phyloP scores from a whole-genome alignment of 1,284 basidiomycete genomes.

The Lentinus polychrous region DNA sequence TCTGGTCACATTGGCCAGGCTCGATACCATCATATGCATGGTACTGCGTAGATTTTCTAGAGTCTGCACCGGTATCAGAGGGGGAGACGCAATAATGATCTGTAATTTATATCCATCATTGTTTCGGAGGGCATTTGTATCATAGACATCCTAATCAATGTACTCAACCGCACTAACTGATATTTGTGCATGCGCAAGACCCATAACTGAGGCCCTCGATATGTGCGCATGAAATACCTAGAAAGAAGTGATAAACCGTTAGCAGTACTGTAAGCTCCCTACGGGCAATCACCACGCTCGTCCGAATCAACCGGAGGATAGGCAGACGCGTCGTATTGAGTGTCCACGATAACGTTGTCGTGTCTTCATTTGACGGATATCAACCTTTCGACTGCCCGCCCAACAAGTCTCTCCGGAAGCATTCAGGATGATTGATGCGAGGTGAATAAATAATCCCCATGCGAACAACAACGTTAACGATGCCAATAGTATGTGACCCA shows the following conservation, averaged over 20 bases:
- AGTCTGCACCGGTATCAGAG: not conserved
- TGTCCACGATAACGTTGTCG: not conserved
- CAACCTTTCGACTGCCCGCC: not conserved
- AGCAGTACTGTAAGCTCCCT: no score
- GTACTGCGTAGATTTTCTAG: not conserved
- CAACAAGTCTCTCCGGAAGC: not conserved
- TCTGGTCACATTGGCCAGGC: constrained; percentile 19
- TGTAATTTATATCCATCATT: not conserved
- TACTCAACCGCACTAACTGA: not conserved
- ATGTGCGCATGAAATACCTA: no score
- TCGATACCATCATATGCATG: constrained; percentile 5
- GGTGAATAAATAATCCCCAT: not conserved
- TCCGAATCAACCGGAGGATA: no score
- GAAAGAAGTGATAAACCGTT: no score
- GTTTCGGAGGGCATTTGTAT: not conserved
- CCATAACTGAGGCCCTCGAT: no score
- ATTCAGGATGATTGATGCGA: not conserved
- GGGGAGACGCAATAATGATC: not conserved
- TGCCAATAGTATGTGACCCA: not conserved
- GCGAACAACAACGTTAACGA: not conserved
- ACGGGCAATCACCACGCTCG: no score
- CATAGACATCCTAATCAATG: not conserved
- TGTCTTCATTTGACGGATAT: not conserved
- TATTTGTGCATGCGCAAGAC: no score
- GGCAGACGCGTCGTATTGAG: not conserved